Percentiles rank a stretch among this genome's conserved stretches.
Evolutionary conservation across 2,329 filamentous ascomycete genomes (phyloP).

Genomic region (Karstenula rhodostoma): DNA sequence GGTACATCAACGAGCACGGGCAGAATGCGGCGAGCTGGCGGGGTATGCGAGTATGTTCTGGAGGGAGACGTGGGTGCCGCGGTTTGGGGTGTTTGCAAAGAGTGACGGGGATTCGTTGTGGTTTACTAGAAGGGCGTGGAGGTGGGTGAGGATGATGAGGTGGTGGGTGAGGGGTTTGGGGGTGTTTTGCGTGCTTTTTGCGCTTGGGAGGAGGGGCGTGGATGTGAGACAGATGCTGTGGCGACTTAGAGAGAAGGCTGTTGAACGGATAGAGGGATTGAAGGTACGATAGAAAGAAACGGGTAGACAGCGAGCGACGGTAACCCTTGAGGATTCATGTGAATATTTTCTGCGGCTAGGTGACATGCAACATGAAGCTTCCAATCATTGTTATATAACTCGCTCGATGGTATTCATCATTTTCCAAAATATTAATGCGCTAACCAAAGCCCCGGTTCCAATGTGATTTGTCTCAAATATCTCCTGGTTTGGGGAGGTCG

Average conservation of each 20-base stretch:
- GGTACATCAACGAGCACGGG: constrained; percentile 52
- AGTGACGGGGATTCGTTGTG: neutral
- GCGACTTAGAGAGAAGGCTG: neutral
- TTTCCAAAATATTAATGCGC: too few relatives aligned
- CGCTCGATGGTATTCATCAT: too few relatives aligned
- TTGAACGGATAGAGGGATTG: neutral
- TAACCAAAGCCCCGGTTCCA: too few relatives aligned
- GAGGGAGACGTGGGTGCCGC: constrained; percentile 35
- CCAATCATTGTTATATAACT: too few relatives aligned
- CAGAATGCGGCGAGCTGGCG: constrained; percentile 51
- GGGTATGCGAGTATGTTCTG: constrained; percentile 43
- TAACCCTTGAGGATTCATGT: too few relatives aligned
- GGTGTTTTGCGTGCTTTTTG: neutral
- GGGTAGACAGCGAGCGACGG: too few relatives aligned
- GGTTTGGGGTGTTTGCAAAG: constrained; percentile 19
- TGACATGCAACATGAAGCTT: too few relatives aligned
- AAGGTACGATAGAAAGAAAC: too few relatives aligned
- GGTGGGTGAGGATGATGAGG: neutral
- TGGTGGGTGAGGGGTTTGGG: neutral
- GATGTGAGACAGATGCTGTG: neutral
- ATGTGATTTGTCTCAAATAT: too few relatives aligned
- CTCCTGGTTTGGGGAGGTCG: too few relatives aligned
- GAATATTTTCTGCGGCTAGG: too few relatives aligned
- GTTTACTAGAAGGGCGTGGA: neutral
- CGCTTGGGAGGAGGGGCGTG: neutral